A percentile compares a stretch with the other conserved stretches of the same genome.
Evolutionary conservation across 2,329 filamentous ascomycete genomes (phyloP).

Genomic region (Cladosporium sp.): DNA sequence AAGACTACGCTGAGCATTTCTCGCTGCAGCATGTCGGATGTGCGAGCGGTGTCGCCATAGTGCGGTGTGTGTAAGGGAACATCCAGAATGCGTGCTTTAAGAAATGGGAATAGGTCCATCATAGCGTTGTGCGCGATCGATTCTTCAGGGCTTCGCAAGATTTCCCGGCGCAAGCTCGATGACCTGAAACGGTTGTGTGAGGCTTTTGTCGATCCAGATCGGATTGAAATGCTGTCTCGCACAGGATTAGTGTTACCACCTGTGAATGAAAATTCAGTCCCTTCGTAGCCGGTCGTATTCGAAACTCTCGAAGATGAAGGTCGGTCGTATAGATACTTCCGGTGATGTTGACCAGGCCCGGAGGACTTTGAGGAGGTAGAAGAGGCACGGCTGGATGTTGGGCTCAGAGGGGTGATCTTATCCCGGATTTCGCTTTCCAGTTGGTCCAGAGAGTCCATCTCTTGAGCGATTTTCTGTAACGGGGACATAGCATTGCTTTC

Average conservation of each 20-base stretch:
- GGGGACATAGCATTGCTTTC: slow-evolving; percentile 60
- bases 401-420: slow-evolving; percentile 62
- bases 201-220: slow-evolving; percentile 46
- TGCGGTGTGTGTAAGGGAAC: slow-evolving; percentile 72
- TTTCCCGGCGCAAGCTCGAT: slow-evolving; percentile 68
- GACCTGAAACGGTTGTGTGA: slow-evolving; percentile 30
- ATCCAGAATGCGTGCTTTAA: slow-evolving; percentile 72
- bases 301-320: slow-evolving; percentile 36
- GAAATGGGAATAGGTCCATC: slow-evolving; percentile 81
- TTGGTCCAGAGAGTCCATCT: slow-evolving; percentile 60
- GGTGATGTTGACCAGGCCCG: slow-evolving; percentile 37
- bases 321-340: slow-evolving; percentile 43
- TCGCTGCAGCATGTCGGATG: slow-evolving; percentile 68
- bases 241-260: slow-evolving; percentile 26
- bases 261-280: slow-evolving; percentile 37
- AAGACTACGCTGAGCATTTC: slow-evolving; percentile 95
- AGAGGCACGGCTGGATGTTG: slow-evolving; percentile 59
- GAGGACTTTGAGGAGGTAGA: slow-evolving; percentile 58
- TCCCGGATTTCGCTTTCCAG: slow-evolving; percentile 49
- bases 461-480: slow-evolving; percentile 67
- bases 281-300: slow-evolving; percentile 27
- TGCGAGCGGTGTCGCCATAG: slow-evolving; percentile 38
- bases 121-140: slow-evolving; percentile 47
- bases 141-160: slow-evolving; percentile 73
- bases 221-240: slow-evolving; percentile 38